Evolutionary conservation across 2,329 filamentous ascomycete species (phyloP).

Genomic region (Penicillium psychrosexuale): DNA sequence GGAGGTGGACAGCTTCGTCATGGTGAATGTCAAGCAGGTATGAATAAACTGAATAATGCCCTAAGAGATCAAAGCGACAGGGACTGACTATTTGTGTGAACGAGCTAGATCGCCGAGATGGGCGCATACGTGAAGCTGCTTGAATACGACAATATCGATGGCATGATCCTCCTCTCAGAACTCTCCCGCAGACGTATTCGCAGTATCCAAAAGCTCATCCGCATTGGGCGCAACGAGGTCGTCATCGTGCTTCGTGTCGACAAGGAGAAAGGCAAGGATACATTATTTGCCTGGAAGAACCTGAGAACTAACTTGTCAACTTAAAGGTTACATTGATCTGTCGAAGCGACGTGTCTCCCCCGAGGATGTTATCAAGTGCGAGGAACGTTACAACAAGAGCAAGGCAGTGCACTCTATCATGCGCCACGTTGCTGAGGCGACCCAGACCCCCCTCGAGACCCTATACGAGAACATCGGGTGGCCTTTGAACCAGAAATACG

Average conservation of each 20-base stretch:
- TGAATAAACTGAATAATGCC: constrained; percentile 5
- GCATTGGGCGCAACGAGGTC: constrained; percentile 96
- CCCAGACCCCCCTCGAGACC: constrained; percentile 85
- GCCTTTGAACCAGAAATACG: constrained; percentile 97
- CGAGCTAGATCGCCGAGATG: constrained; percentile 89
- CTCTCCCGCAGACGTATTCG: constrained; percentile 96
- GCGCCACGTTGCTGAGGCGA: constrained; percentile 98
- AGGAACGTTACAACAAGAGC: constrained; percentile 99
- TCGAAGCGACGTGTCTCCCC: constrained; percentile 97
- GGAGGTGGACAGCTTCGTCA: constrained; percentile 99
- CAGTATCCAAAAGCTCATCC: constrained; percentile 98
- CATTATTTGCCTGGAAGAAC: constrained; percentile 2
- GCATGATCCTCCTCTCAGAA: constrained; percentile 98
- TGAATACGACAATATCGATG: constrained; percentile 99
- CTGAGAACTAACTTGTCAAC: constrained; percentile 18
- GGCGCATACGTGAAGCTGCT: constrained; percentile 99
- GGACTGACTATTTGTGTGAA: constrained; percentile 15
- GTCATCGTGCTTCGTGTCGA: constrained; percentile 98
- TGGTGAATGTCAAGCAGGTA: constrained; percentile 99
- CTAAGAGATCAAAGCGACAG: background rate
- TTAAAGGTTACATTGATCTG: constrained; percentile 86
- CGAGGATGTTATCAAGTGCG: constrained; percentile 96
- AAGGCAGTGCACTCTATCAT: constrained; percentile 99
- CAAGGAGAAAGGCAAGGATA: constrained; percentile 82
- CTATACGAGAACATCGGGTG: constrained; percentile 94